A percentile compares a stretch with the other conserved stretches of the same genome.
These are phyloP conservation scores for Dryadomyces sulphureus DNA, from an alignment of 2,329 filamentous ascomycete species.

Conservation along the genomic window DNA sequence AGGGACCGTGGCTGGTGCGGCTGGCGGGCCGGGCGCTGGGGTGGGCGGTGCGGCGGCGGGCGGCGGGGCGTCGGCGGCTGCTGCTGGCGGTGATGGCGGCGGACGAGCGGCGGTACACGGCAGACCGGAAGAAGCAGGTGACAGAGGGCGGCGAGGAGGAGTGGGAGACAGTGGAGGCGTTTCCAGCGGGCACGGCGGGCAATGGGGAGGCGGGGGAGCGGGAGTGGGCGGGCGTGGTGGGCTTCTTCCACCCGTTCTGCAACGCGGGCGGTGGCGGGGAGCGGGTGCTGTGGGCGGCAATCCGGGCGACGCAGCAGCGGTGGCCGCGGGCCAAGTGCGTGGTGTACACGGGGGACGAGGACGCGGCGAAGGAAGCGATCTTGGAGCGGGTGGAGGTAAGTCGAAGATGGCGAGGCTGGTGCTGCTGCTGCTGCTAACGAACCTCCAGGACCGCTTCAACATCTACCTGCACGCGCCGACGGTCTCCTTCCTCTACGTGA, in stretches of 20 bases:
- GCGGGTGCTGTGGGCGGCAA: constrained; percentile 89
- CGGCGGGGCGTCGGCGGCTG: constrained; percentile 43
- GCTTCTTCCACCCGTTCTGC: constrained; percentile 97
- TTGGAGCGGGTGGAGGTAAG: constrained; percentile 59
- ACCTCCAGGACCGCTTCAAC: constrained; percentile 63
- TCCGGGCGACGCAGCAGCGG: constrained; percentile 74
- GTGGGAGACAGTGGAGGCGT: constrained; percentile 53
- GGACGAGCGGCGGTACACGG: constrained; percentile 25
- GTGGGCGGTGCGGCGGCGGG: constrained; percentile 47
- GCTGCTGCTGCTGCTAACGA: not conserved
- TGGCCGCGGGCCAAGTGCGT: constrained; percentile 83
- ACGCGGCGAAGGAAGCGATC: constrained; percentile 67
- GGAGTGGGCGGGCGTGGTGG: constrained; percentile 73
- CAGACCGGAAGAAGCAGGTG: constrained; percentile 14
- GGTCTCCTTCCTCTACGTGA: constrained; percentile 79
- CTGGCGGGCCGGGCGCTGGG: constrained; percentile 32
- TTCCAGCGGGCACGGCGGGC: constrained; percentile 21
- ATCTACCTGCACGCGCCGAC: constrained; percentile 75
- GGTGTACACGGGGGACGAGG: constrained; percentile 92
- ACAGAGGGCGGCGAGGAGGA: constrained; percentile 41
- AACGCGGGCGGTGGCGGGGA: constrained; percentile 95
- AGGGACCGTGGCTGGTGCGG: constrained; percentile 23
- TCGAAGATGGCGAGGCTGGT: not conserved
- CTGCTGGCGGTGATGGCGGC: constrained; percentile 38
- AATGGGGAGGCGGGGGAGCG: constrained; percentile 27